A percentile compares a stretch with the other conserved stretches of the same genome.
phyloP scores from a whole-genome alignment of 2,329 filamentous ascomycete genomes.

The Amauroascus niger region DNA sequence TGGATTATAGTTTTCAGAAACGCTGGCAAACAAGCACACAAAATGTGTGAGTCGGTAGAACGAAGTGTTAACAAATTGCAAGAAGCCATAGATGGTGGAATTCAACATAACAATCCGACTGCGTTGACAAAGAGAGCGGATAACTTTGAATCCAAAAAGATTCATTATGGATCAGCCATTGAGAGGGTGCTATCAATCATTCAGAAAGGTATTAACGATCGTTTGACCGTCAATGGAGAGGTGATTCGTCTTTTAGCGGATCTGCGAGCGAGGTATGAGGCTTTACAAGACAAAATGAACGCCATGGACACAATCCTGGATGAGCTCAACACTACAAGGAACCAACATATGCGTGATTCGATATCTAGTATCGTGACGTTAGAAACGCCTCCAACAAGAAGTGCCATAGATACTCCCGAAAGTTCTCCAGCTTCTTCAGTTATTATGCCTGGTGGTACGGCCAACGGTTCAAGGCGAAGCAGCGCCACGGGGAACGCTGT shows the following conservation, averaged over 20 bases:
- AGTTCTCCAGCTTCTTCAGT: slow-evolving; percentile 62
- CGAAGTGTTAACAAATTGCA: slow-evolving; percentile 73
- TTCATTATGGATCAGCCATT: slow-evolving; percentile 87
- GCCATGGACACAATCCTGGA: slow-evolving; percentile 68
- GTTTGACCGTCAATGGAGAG: slow-evolving; percentile 94
- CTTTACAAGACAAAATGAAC: slow-evolving; percentile 63
- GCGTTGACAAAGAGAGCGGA: slow-evolving; percentile 73
- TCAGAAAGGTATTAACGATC: slow-evolving; percentile 86
- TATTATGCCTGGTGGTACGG: slow-evolving; percentile 42
- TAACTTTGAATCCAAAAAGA: slow-evolving; percentile 88
- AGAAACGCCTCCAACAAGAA: slow-evolving; percentile 62
- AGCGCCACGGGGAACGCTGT: slow-evolving; percentile 37
- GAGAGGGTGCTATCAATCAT: slow-evolving; percentile 86
- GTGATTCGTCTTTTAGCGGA: slow-evolving; percentile 78
- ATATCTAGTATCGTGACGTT: slow-evolving; percentile 85
- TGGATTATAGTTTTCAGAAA: slow-evolving; percentile 95
- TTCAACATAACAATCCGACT: slow-evolving; percentile 62
- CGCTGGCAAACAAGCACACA: slow-evolving; percentile 80
- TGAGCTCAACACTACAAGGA: slow-evolving; percentile 52
- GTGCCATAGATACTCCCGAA: slow-evolving; percentile 59
- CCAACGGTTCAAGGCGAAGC: slow-evolving; percentile 37
- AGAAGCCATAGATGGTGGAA: slow-evolving; percentile 65
- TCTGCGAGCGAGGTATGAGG: slow-evolving; percentile 71
- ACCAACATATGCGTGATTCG: slow-evolving; percentile 77
- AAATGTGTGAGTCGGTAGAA: slow-evolving; percentile 94